Evolutionary conservation across 371 early-diverging fungal genomes (phyloP), one percentile per base, ranked within the genome.

Genomic region (Mucor piriformis): DNA sequence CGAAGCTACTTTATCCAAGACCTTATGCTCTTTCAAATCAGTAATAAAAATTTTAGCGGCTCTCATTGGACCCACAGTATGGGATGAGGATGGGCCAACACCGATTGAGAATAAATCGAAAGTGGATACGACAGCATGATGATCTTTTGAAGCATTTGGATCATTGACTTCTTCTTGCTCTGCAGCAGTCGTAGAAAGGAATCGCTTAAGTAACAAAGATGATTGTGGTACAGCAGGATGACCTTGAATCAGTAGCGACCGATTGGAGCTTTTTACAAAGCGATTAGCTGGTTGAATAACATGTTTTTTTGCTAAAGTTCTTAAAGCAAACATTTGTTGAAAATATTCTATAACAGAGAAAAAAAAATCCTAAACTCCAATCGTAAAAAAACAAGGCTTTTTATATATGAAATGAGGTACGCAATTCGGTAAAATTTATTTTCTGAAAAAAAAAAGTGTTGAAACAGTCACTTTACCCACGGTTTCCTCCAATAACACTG

Each of bases 41-140:
- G 85, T 84, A 35, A 95, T 83, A 76, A 97, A 97, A 57, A 94
- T 94, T 72, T 92, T 93, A 21, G 95, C 95, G 13, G 97, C 96
- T 32, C 97, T 87, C 95, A 97, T 95, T 4, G 97, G 97, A 15
- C 97, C 97, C 15, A 95, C 95, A 0, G 93, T 93, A 66, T 92
- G 92, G 46, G 92, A 90, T 68, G 93, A 92, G 18, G 93, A 92
- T 2, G 97, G 97, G 0, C 97, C 97, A 16, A 97, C 91, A 32
- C 97, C 96, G 52, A 97, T 95, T 20, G 94, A 93, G 68, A 95
- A 97, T 61, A 97, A 67, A 81, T 97, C 96, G 81, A 97, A 97
- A 7, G 93, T 91, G 38, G 93, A 92, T 6, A 95, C 93, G 3
- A 95, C 95, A 27, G 96, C 96, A 68, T 96, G 95, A 43, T 78